phyloP scores from a whole-genome alignment of 2,329 filamentous ascomycete genomes.

The Phialocephala subalpina region DNA sequence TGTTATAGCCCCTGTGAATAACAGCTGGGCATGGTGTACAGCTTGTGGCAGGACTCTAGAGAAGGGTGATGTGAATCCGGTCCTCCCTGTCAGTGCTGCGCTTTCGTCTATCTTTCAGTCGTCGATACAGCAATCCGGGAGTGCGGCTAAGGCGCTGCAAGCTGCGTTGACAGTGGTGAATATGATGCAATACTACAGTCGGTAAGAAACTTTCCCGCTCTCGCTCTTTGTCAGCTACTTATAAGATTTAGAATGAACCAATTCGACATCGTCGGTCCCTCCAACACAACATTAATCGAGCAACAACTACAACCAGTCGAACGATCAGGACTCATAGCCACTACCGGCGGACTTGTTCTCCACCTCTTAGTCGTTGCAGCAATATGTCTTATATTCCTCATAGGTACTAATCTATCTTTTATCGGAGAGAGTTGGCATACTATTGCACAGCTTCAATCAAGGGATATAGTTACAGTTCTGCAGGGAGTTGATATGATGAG shows the following conservation, averaged over 20 bases:
- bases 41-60: neutral
- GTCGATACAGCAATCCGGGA: slow-evolving; percentile 5
- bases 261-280: neutral
- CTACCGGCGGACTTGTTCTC: neutral
- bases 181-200: slow-evolving; percentile 14
- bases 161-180: slow-evolving; percentile 6
- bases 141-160: slow-evolving; percentile 7
- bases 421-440: slow-evolving; percentile 22
- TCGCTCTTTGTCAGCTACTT: neutral
- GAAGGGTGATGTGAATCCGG: neutral
- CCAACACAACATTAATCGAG: slow-evolving; percentile 6
- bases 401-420: slow-evolving; percentile 7
- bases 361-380: slow-evolving; percentile 6
- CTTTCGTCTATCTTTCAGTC: slow-evolving; percentile 18
- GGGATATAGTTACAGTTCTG: slow-evolving; percentile 11
- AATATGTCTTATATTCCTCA: slow-evolving; percentile 2
- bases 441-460: slow-evolving; percentile 16
- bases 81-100: slow-evolving; percentile 7
- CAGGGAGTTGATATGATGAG: slow-evolving; percentile 13
- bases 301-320: neutral
- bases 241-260: slow-evolving; percentile 3
- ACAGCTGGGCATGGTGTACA: slow-evolving; percentile 13
- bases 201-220: neutral
- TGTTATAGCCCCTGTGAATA: neutral
- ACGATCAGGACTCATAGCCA: slow-evolving; percentile 3